Evolutionary conservation across 768 basidiomycete genomes (phyloP), one percentile per base, ranked within the genome.

Genomic region (Naganishia vaughanmartiniae): DNA sequence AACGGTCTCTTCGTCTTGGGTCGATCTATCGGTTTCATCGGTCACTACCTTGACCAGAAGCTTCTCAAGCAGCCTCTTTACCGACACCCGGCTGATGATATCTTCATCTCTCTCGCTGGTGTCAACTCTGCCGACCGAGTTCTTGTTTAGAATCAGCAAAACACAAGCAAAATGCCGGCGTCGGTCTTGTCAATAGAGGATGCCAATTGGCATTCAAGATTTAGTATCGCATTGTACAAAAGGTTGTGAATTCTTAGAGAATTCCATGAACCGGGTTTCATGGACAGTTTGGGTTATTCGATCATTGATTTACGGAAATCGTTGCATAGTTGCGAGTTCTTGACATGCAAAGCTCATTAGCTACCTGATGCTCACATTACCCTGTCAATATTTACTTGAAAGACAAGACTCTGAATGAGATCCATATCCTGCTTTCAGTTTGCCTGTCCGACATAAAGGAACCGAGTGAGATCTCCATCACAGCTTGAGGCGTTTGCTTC

Each of bases 1-100:
- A 98, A 97, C 80, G 95, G 94, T 70, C 85, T 99, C 70, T 98
- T 98, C 84, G 95, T 99, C 55, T 89, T 97, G 67, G 95, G 95
- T 56, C 91, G 95, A 74, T 92, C 90, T 81, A 96, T 96, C 81
- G 95, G 94, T 74, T 96, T 98, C 87, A 93, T 95, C 77, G 93
- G 93, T 48, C 92, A 92, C 84, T 91, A 91, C 80, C 88, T 93
- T 58, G 95, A 98, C 84, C 95, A 98, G 86, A 94, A 93, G 86
- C 87, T 93, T 75, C 87, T 95, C 79, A 88, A 89, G 72, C 92
- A 92, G 45, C 91, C 92, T 54, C 85, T 97, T 66, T 95, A 97
- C 87, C 89, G 93, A 74, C 92, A 91, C 83, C 93, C 93, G 73
- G 80, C 92, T 3, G 93, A 93, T 82, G 92, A 93, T 79, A 93